Conservation (phyloP, 306 rosid species). For the Trifolium repens region DNA sequence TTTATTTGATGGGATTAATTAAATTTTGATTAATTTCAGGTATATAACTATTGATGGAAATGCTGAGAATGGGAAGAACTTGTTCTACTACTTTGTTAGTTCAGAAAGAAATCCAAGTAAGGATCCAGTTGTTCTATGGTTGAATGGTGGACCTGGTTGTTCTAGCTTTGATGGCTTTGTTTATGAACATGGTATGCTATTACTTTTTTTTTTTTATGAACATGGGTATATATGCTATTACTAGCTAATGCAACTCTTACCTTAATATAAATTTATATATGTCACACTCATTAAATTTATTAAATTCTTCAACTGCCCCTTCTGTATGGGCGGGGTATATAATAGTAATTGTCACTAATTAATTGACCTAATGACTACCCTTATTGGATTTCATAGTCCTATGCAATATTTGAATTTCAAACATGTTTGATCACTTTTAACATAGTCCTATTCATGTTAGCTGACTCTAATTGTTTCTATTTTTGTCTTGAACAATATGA, state of each 20-base stretch:
- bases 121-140: slow-evolving; percentile 90
- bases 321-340: slow-evolving; percentile 1
- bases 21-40: slow-evolving; percentile 26
- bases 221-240: slow-evolving; percentile 41
- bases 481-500: not conserved
- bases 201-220: slow-evolving; percentile 67
- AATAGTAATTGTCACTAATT: slow-evolving; percentile 20
- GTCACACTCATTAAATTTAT: slow-evolving; percentile 29
- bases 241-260: not conserved
- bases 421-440: slow-evolving; percentile 9
- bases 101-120: slow-evolving; percentile 68
- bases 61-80: slow-evolving; percentile 58
- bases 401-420: slow-evolving; percentile 18
- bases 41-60: slow-evolving; percentile 46
- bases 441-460: not conserved
- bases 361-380: slow-evolving; percentile 9
- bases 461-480: not conserved
- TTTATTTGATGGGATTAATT: not conserved
- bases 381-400: slow-evolving; percentile 12
- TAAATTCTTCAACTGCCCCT: slow-evolving; percentile 29
- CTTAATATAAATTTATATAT: not conserved
- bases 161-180: slow-evolving; percentile 87
- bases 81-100: slow-evolving; percentile 74
- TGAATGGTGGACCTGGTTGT: slow-evolving; percentile 95
- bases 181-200: no score